These are phyloP conservation scores for Solanum pimpinellifolium DNA, from an alignment of 257 asterid species.

Conservation along the genomic window DNA sequence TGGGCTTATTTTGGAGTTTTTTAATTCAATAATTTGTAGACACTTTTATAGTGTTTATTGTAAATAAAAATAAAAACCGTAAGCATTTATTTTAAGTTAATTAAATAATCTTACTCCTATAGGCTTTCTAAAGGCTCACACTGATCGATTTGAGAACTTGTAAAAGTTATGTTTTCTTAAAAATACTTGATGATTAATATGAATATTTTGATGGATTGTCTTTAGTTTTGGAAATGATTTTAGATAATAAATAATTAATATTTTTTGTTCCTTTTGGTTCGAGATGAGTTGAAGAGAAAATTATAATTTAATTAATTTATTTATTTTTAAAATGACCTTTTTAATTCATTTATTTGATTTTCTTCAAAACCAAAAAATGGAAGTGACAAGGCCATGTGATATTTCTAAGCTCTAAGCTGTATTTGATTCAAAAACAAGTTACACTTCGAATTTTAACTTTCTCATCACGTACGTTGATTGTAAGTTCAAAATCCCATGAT, in stretches of 20 bases:
- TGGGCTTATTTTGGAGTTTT: background rate
- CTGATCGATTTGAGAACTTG: background rate
- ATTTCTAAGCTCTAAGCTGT: background rate
- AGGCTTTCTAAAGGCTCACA: background rate
- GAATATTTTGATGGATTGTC: too few relatives aligned
- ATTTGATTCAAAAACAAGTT: background rate
- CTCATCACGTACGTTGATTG: background rate
- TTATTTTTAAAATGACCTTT: background rate
- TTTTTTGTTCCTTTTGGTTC: background rate
- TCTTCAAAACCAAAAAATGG: background rate
- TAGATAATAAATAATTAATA: too few relatives aligned
- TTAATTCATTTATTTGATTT: background rate
- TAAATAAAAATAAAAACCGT: too few relatives aligned
- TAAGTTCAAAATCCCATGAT: background rate
- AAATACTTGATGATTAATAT: too few relatives aligned
- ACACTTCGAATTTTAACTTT: background rate
- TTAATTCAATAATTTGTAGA: background rate
- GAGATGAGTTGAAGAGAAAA: background rate
- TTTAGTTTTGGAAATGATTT: too few relatives aligned
- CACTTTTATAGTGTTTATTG: background rate
- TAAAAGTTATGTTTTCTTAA: too few relatives aligned
- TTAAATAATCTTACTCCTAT: background rate
- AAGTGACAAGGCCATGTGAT: background rate
- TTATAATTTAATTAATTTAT: background rate
- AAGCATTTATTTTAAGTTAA: background rate